A percentile compares a stretch with the other conserved stretches of the same genome.
These are phyloP conservation scores for Tuber umbilicatum DNA, from an alignment of 495 filamentous ascomycete species.

Conservation along the genomic window DNA sequence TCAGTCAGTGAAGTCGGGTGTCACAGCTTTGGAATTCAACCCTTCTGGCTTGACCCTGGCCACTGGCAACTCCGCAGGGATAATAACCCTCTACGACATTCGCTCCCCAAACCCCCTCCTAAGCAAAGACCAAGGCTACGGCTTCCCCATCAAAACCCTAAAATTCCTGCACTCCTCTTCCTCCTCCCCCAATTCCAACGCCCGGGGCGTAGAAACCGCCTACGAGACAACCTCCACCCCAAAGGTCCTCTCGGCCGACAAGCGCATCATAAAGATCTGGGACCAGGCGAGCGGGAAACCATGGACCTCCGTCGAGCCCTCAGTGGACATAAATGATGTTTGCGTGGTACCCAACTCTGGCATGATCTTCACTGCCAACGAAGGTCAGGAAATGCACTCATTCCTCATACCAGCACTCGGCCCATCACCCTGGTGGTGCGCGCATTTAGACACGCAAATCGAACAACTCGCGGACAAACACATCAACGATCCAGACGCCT, in stretches of 20 bases:
- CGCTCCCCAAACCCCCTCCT: conserved; percentile 77
- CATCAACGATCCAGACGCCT: conserved; percentile 61
- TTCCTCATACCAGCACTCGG: conserved; percentile 95
- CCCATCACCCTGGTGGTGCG: conserved; percentile 89
- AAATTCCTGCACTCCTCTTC: conserved; percentile 77
- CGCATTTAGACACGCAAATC: conserved; percentile 91
- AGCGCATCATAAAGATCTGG: conserved; percentile 96
- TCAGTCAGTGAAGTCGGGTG: conserved; percentile 38
- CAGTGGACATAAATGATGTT: conserved; percentile 88
- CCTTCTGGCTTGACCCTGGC: conserved; percentile 77
- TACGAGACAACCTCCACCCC: conserved; percentile 57
- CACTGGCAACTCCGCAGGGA: conserved; percentile 77
- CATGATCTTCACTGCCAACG: conserved; percentile 93
- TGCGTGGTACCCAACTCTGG: conserved; percentile 79
- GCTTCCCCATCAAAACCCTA: conserved; percentile 83
- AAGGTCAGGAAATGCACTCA: conserved; percentile 82
- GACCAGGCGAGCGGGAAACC: conserved; percentile 70
- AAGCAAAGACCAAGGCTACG: conserved; percentile 92
- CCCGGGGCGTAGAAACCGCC: conserved; percentile 2
- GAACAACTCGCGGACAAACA: conserved; percentile 92
- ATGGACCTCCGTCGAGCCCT: conserved; percentile 92
- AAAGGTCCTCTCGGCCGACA: conserved; percentile 86
- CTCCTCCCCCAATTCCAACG: conserved; percentile 40
- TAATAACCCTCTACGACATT: conserved; percentile 90
- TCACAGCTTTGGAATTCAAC: conserved; percentile 83